These are phyloP conservation scores for Solanum raphanifolium DNA, from an alignment of 257 asterid species.

Conservation along the genomic window DNA sequence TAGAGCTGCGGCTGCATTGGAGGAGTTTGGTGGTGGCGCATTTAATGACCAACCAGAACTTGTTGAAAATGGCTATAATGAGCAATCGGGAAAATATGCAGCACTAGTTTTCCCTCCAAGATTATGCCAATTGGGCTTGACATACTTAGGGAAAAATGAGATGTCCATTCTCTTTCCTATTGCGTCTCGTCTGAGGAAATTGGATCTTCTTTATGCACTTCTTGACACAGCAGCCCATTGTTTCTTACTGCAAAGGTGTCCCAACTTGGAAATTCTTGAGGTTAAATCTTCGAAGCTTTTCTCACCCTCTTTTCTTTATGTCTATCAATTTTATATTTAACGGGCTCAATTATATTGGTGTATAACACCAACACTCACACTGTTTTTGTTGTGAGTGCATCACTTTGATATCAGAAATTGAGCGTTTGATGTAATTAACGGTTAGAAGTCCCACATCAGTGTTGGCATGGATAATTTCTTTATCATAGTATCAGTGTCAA, in stretches of 20 bases:
- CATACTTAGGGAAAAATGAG: slow-evolving; percentile 54
- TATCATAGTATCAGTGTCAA: not conserved
- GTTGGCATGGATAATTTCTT: not conserved
- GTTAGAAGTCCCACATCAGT: not conserved
- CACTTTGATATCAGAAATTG: not conserved
- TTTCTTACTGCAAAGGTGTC: slow-evolving; percentile 47
- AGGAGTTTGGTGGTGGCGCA: slow-evolving; percentile 83
- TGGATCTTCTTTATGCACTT: slow-evolving; percentile 80
- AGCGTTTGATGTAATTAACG: not conserved
- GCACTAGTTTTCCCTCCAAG: slow-evolving; percentile 36
- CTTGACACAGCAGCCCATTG: slow-evolving; percentile 86
- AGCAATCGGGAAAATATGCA: slow-evolving; percentile 33
- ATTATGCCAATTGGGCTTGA: slow-evolving; percentile 49
- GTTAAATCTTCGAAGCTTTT: slow-evolving; percentile 17
- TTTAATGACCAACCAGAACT: slow-evolving; percentile 35
- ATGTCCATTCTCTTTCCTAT: slow-evolving; percentile 56
- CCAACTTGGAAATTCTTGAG: slow-evolving; percentile 77
- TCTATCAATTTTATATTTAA: not conserved
- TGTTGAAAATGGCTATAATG: slow-evolving; percentile 35
- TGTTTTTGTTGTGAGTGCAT: not conserved
- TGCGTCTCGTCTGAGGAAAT: slow-evolving; percentile 47
- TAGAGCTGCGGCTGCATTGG: slow-evolving; percentile 41
- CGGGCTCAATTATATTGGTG: not conserved
- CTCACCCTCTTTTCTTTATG: not conserved
- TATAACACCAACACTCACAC: not conserved